Percentiles rank a stretch among this genome's conserved stretches.
Conservation (phyloP, 2,329 filamentous ascomycete genomes). For the Xylaria sp. region DNA sequence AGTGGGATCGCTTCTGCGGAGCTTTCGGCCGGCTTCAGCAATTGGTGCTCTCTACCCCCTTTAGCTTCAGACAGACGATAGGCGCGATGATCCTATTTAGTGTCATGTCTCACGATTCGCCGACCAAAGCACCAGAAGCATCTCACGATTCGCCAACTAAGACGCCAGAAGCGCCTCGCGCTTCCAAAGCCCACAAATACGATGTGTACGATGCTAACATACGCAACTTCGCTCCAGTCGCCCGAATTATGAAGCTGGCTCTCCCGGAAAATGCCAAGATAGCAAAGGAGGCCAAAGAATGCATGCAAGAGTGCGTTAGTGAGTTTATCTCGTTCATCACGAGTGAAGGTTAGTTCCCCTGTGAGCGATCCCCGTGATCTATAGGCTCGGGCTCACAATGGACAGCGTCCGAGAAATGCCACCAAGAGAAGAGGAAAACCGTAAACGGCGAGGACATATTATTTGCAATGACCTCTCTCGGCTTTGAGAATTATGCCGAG, state of each 20-base stretch:
- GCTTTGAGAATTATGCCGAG: conserved; percentile 98
- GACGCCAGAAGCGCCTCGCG: conserved; percentile 61
- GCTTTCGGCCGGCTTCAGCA: conserved; percentile 52
- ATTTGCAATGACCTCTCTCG: conserved; percentile 98
- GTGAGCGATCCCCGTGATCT: neutral
- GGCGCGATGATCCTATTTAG: conserved; percentile 50
- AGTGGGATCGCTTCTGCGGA: conserved; percentile 62
- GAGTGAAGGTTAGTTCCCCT: conserved; percentile 82
- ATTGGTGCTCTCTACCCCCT: conserved; percentile 52
- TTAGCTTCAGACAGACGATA: conserved; percentile 55
- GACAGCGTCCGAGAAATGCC: conserved; percentile 96
- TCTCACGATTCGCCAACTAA: conserved; percentile 61
- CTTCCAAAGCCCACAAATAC: conserved; percentile 60
- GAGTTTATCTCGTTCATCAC: conserved; percentile 99
- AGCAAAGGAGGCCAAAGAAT: conserved; percentile 98
- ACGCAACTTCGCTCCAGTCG: conserved; percentile 93
- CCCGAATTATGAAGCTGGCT: conserved; percentile 98
- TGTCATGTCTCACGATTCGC: conserved; percentile 69
- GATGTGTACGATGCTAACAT: conserved; percentile 88
- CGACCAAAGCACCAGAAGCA: conserved; percentile 62
- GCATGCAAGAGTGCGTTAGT: conserved; percentile 99
- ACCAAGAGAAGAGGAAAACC: conserved; percentile 99
- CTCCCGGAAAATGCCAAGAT: conserved; percentile 99
- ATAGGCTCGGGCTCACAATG: conserved; percentile 43
- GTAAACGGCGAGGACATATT: conserved; percentile 99